Base-by-base conservation (phyloP, 805 yeast species). In the Danielia reshetovae region DNA sequence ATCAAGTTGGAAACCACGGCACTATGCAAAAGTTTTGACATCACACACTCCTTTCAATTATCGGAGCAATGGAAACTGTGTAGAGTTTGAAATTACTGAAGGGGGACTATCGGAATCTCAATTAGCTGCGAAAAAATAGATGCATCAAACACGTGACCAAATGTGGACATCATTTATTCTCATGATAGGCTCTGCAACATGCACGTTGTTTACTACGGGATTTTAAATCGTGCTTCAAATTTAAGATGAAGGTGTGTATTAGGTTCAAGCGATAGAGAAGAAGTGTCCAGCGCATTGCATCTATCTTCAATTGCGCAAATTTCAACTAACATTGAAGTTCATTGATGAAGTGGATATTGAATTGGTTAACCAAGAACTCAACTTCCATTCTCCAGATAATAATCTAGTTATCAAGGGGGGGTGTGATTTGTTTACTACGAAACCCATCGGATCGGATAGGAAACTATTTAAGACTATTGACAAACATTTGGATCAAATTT, bases 311-410 rank as follows among this genome's bases (percentile, higher is more conserved):
- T 19, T 19, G 9, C 22, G 7, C 22, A 19, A 19, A 19, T 7
- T 19, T 19, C 7, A 19, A 30, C 33, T 30, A 30, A 30, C 33
- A 3, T 14, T 4, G 4, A 32, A 88, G 90, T 93, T 86, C 62
- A 81, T 93, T 40, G 97, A 93, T 57, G 93, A 84, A 53, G 81
- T 87, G 25, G 96, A 89, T 51, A 79, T 93, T n/a, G 97, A 88
- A 58, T 72, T 83, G 48, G 83, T 93, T 24, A 88, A 88, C 54
- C 94, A 88, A 52, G 84, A 86, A 35, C 75, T 93, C 36, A 54
- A 55, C 29, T 48, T 51, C 50, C 67, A 63, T 31, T 59, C 71
- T 11, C 68, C 57, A 18, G 72, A 67, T 42, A 60, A 65, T 42
- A 66, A 62, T 36, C 54, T 66, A 17, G 62, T 66, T 30, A 78